Percentiles rank a stretch among this genome's conserved stretches.
Evolutionary conservation across 2,329 filamentous ascomycete genomes (phyloP).

Genomic region (Helminthosporium solani): DNA sequence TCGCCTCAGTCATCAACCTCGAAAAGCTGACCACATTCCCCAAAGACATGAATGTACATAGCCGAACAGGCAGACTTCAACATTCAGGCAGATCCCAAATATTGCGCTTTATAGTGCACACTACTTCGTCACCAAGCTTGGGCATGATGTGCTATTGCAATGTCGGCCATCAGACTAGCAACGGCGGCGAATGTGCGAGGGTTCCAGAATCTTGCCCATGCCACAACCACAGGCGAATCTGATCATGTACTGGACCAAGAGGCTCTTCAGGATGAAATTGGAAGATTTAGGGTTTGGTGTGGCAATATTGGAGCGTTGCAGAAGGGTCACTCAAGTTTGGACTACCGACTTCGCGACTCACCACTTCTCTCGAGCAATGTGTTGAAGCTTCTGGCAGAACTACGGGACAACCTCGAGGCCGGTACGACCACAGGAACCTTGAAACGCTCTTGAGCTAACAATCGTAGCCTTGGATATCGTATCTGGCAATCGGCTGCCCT

Average conservation of each 20-base stretch:
- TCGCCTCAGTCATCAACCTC: slow-evolving; percentile 3
- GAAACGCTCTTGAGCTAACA: slow-evolving; percentile 1
- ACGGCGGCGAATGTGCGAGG: slow-evolving; percentile 32
- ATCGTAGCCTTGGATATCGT: slow-evolving; percentile 25
- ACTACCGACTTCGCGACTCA: slow-evolving; percentile 41
- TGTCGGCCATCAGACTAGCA: slow-evolving; percentile 30
- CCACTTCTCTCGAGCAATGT: slow-evolving; percentile 35
- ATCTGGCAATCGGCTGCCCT: slow-evolving; percentile 33
- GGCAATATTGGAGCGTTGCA: slow-evolving; percentile 40
- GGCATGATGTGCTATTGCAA: slow-evolving; percentile 4
- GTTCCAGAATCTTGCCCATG: slow-evolving; percentile 28
- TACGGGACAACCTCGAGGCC: slow-evolving; percentile 32
- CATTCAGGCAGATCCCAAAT: too few relatives aligned
- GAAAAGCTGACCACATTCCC: background rate
- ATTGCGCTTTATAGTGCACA: background rate
- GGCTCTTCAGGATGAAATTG: slow-evolving; percentile 38
- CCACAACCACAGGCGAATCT: slow-evolving; percentile 18
- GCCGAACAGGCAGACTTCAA: slow-evolving; percentile 7
- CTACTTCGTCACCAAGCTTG: background rate
- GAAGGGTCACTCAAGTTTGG: slow-evolving; percentile 40
- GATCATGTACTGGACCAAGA: slow-evolving; percentile 26
- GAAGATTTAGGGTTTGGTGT: slow-evolving; percentile 40
- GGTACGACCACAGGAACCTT: slow-evolving; percentile 3
- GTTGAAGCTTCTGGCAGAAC: slow-evolving; percentile 36
- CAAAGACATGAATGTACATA: background rate